Evolutionary conservation across 2,329 filamentous ascomycete species (phyloP).

Genomic region (Botrytis deweyae): DNA sequence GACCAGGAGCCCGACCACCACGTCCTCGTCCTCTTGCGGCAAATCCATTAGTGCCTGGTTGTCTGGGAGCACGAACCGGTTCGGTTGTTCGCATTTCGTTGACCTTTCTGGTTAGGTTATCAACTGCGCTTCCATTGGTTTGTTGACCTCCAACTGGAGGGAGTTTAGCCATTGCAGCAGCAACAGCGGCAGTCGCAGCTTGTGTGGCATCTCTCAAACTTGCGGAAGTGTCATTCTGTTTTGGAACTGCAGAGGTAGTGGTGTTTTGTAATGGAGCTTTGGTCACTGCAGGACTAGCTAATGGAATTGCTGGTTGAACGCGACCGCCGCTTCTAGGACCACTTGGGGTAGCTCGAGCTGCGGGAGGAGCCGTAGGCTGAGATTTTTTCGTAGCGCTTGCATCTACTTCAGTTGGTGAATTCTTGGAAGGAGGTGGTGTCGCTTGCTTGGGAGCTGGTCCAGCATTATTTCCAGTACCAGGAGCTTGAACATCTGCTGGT

Average conservation of each 20-base stretch:
- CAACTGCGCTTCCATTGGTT: conserved; percentile 50
- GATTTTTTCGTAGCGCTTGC: conserved; percentile 41
- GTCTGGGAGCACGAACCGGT: conserved; percentile 49
- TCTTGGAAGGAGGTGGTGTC: conserved; percentile 67
- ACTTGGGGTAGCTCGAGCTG: conserved; percentile 36
- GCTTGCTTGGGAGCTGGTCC: conserved; percentile 43
- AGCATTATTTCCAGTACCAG: conserved; percentile 43
- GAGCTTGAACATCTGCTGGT: conserved; percentile 46
- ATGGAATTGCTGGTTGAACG: conserved; percentile 65
- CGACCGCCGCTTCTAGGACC: conserved; percentile 50
- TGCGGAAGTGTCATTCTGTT: conserved; percentile 40
- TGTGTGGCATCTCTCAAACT: conserved; percentile 67
- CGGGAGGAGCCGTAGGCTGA: conserved; percentile 24
- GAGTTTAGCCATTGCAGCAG: conserved; percentile 75
- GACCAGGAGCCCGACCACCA: conserved; percentile 42
- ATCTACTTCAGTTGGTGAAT: conserved; percentile 53
- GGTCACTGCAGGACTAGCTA: conserved; percentile 44
- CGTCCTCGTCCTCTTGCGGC: conserved; percentile 45
- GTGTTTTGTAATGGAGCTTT: conserved; percentile 44
- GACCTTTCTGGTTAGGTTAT: conserved; percentile 72
- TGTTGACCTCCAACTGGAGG: conserved; percentile 39
- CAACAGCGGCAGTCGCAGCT: conserved; percentile 74
- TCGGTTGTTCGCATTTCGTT: conserved; percentile 73
- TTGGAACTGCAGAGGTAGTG: conserved; percentile 18
- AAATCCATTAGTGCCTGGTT: conserved; percentile 45